Evolutionary conservation across 208 protist species (phyloP).

Genomic region (Novymonas esmeraldas): DNA sequence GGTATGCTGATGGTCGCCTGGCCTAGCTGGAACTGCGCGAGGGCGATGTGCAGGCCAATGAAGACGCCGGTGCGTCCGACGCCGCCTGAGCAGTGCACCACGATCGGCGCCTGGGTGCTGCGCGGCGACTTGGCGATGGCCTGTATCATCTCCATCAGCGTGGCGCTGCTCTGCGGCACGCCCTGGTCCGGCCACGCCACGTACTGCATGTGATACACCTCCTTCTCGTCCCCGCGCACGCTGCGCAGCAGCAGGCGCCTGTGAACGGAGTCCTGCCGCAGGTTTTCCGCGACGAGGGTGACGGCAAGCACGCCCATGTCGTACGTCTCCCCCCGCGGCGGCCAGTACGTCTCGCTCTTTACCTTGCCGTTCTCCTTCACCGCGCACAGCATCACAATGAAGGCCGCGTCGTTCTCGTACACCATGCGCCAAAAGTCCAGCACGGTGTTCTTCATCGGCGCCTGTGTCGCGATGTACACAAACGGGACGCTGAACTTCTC

Average conservation of each 20-base stretch:
- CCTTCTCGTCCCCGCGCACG: constrained; percentile 51
- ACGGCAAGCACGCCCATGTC: constrained; percentile 62
- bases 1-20: constrained; percentile 56
- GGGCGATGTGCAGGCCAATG: constrained; percentile 74
- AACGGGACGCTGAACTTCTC: constrained; percentile 68
- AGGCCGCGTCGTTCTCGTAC: constrained; percentile 73
- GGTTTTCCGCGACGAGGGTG: constrained; percentile 43
- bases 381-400: constrained; percentile 87
- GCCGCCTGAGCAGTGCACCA: constrained; percentile 89
- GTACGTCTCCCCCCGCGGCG: constrained; percentile 36
- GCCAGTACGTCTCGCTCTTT: constrained; percentile 89
- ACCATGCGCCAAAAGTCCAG: constrained; percentile 93
- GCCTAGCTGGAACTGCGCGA: constrained; percentile 76
- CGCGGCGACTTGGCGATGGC: constrained; percentile 53
- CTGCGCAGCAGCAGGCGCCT: constrained; percentile 54
- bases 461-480: constrained; percentile 92
- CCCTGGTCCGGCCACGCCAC: constrained; percentile 87
- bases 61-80: constrained; percentile 90
- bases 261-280: constrained; percentile 51
- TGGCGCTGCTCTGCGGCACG: constrained; percentile 66
- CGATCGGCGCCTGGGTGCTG: constrained; percentile 58
- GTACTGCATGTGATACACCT: constrained; percentile 85
- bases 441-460: constrained; percentile 80
- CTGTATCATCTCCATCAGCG: constrained; percentile 83
- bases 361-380: constrained; percentile 70